phyloP scores from a whole-genome alignment of 176 grass and related monocot species.

The Saccharum spontaneum region DNA sequence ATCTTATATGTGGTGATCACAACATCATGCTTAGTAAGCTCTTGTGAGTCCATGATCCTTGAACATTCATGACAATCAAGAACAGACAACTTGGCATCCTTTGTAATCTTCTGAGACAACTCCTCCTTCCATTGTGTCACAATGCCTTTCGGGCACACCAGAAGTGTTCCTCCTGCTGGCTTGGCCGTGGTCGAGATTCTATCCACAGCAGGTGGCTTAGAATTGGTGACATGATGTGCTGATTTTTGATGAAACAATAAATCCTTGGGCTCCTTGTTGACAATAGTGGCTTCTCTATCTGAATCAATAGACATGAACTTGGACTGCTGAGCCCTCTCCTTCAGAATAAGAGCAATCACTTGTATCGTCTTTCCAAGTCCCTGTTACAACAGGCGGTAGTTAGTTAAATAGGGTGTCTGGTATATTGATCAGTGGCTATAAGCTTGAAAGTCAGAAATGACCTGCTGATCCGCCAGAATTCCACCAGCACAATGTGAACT shows the following conservation, averaged over 20 bases:
- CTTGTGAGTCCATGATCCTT: slow-evolving; percentile 60
- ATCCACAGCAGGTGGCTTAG: neutral
- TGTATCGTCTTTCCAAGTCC: slow-evolving; percentile 90
- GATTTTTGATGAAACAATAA: no score
- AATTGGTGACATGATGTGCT: neutral
- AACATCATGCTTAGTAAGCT: slow-evolving; percentile 70
- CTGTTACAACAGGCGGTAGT: slow-evolving; percentile 4
- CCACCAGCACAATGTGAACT: neutral
- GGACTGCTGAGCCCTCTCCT: slow-evolving; percentile 70
- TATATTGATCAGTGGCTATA: neutral
- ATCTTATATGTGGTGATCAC: slow-evolving; percentile 82
- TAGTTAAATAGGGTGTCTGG: neutral
- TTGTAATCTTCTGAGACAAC: slow-evolving; percentile 52
- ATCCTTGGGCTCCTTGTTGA: no score
- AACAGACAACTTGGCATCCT: slow-evolving; percentile 63
- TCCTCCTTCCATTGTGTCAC: slow-evolving; percentile 78
- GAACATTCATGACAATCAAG: slow-evolving; percentile 70
- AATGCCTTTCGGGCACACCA: slow-evolving; percentile 68
- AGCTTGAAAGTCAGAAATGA: neutral
- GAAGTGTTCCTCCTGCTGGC: slow-evolving; percentile 69
- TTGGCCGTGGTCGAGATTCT: neutral
- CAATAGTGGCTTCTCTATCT: no score
- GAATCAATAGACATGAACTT: slow-evolving; percentile 54
- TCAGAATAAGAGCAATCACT: slow-evolving; percentile 74
- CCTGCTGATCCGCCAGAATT: neutral